Evolutionary conservation across 345 rosid species (phyloP), one percentile per base, ranked within the genome.

Genomic region (Cardiospermum halicacabum): DNA sequence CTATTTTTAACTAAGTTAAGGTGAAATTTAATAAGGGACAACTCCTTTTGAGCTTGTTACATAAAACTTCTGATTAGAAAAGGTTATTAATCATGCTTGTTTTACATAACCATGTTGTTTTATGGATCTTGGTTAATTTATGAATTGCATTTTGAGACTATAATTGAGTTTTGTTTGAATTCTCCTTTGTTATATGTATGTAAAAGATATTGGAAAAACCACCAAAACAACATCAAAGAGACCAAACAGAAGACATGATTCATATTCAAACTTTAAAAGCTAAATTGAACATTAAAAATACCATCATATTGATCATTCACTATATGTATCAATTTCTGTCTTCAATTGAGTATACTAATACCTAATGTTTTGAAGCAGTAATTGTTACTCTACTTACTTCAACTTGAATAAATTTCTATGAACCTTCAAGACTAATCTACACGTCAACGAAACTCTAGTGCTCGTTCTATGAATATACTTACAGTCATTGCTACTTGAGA

Each of bases 371-470:
- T 34, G 6, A 34, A 34, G n/a, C 8, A 34, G 8, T 34, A 45
- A 18, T n/a, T 16, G 49, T 43, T 15, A 43, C 22, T 45, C 21
- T 45, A 47, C n/a, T 24, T 47, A 47, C 75, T 75, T 88, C 72
- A 88, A 75, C 82, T 70, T 86, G 82, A 88, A 88, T 28, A 88
- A 72, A 39, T 81, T 86, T 63, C 83, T 84, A 64, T 74, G 94
- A 80, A 91, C 97, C 85, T 89, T 89, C 70, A 77, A 72, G 0
- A 86, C 97, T 42, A 77, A 60, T 65, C 96, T 82, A 79, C 88
- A 88, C 11, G 96, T 88, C 64, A 88, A 73, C 32, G 97, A 91
- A 51, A 89, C 71, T 73, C 93, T 72, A 51, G 70, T 85, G 28
- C 40, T 47, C 16, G 75, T 73, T 64, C 96, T 77, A 60, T 73